These are phyloP conservation scores for Vaccinium corymbosum DNA, from an alignment of 148 eudicot species.

Conservation along the genomic window DNA sequence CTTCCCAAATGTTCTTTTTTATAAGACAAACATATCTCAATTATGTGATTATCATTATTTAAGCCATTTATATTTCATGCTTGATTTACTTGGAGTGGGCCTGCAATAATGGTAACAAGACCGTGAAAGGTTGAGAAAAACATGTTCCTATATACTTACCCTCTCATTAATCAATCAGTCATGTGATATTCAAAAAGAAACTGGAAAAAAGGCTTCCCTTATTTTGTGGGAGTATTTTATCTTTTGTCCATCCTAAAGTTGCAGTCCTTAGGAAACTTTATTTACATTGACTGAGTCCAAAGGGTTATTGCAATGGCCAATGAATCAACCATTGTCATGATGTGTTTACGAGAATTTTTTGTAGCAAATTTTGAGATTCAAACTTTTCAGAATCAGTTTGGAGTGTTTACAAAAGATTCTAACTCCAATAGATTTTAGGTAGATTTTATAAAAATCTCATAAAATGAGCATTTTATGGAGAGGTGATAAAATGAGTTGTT, in stretches of 20 bases:
- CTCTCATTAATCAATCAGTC: background rate
- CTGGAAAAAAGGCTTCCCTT: background rate
- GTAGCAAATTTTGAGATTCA: too few relatives aligned
- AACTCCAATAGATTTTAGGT: too few relatives aligned
- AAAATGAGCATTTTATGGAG: too few relatives aligned
- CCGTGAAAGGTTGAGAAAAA: background rate
- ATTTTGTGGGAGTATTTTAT: background rate
- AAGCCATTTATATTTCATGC: too few relatives aligned
- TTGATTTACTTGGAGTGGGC: too few relatives aligned
- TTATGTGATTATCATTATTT: background rate
- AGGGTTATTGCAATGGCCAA: background rate
- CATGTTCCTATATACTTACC: background rate
- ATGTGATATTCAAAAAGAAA: background rate
- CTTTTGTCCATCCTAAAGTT: background rate
- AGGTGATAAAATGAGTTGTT: too few relatives aligned
- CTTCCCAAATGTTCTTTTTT: background rate
- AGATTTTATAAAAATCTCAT: too few relatives aligned
- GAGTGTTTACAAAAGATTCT: too few relatives aligned
- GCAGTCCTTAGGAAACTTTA: background rate
- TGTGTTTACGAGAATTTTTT: too few relatives aligned
- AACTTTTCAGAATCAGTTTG: too few relatives aligned
- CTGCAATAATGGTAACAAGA: too few relatives aligned
- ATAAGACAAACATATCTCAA: background rate
- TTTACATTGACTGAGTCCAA: background rate
- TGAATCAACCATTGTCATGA: background rate